Conservation (phyloP, 768 basidiomycete species). For the Boletus subparvulus region DNA sequence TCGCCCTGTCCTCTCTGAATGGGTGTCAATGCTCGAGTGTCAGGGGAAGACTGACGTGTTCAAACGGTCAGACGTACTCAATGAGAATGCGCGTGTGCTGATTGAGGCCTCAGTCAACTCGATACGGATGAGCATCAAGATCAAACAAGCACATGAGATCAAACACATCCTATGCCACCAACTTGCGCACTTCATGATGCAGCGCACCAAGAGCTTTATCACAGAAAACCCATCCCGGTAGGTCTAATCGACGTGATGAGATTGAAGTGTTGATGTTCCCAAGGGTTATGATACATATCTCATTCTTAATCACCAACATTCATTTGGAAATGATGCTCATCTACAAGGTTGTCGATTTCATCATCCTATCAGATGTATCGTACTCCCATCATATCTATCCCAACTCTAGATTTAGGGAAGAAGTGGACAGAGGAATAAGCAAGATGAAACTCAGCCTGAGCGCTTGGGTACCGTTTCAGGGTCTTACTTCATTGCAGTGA, state of each 20-base stretch:
- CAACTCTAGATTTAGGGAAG: constrained; percentile 85
- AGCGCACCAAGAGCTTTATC: constrained; percentile 94
- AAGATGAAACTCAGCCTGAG: constrained; percentile 99
- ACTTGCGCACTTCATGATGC: too few relatives aligned
- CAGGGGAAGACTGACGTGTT: too few relatives aligned
- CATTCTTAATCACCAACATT: constrained; percentile 95
- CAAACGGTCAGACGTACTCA: constrained; percentile 28
- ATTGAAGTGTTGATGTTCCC: constrained; percentile 12
- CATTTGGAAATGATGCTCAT: constrained; percentile 99
- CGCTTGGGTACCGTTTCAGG: constrained; percentile 94
- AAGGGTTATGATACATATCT: constrained; percentile 99
- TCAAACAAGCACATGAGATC: constrained; percentile 99
- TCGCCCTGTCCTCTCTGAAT: too few relatives aligned
- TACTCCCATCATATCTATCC: background rate
- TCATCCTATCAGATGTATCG: constrained; percentile 54
- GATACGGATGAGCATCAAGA: constrained; percentile 94
- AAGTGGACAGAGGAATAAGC: constrained; percentile 98
- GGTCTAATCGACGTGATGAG: constrained; percentile 28
- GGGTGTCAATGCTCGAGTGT: too few relatives aligned
- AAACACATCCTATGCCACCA: constrained; percentile 95
- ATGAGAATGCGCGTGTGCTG: constrained; percentile 94
- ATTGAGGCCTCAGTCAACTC: constrained; percentile 98
- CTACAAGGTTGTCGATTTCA: constrained; percentile 99
- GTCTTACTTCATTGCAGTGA: constrained; percentile 88
- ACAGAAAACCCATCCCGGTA: constrained; percentile 90